Percentiles rank a stretch among this genome's conserved stretches.
phyloP scores from a whole-genome alignment of 495 filamentous ascomycete genomes.

The Apodospora peruviana region DNA sequence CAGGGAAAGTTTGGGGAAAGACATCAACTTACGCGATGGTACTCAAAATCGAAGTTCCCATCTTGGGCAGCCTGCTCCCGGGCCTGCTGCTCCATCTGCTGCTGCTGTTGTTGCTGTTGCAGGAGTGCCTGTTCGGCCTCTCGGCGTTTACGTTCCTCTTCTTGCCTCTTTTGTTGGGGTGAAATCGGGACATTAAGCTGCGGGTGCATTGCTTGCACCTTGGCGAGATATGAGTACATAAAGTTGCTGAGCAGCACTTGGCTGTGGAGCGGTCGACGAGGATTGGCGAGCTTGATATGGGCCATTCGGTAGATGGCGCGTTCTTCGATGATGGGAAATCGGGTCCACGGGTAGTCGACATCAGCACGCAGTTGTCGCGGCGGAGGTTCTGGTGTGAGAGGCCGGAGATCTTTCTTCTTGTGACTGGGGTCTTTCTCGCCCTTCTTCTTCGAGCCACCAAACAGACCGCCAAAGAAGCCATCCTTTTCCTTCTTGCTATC shows the following conservation, averaged over 20 bases:
- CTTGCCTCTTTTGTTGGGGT: constrained; percentile 55
- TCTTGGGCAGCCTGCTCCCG: constrained; percentile 36
- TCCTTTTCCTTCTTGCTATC: constrained; percentile 87
- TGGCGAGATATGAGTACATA: constrained; percentile 99
- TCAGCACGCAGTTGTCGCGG: constrained; percentile 69
- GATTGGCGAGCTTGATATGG: constrained; percentile 97
- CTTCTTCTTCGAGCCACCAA: constrained; percentile 77
- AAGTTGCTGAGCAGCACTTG: constrained; percentile 98
- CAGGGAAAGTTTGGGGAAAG: not conserved
- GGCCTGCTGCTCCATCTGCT: constrained; percentile 46
- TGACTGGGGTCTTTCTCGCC: constrained; percentile 58
- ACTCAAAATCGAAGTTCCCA: constrained; percentile 40
- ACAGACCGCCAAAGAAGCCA: constrained; percentile 79
- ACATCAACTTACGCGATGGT: constrained; percentile 42
- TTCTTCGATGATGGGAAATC: constrained; percentile 94
- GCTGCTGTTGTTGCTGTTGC: constrained; percentile 31
- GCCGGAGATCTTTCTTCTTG: constrained; percentile 67
- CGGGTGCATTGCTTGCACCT: constrained; percentile 97
- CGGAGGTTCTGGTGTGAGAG: constrained; percentile 75
- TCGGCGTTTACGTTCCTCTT: constrained; percentile 58
- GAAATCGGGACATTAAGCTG: constrained; percentile 73
- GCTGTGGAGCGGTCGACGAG: constrained; percentile 83
- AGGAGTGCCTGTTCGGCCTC: constrained; percentile 56
- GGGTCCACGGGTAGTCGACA: constrained; percentile 90
- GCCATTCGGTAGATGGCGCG: constrained; percentile 97